A percentile compares a stretch with the other conserved stretches of the same genome.
Evolutionary conservation across 371 early-diverging fungal species (phyloP).

Genomic region (Zopfochytrium polystomum): DNA sequence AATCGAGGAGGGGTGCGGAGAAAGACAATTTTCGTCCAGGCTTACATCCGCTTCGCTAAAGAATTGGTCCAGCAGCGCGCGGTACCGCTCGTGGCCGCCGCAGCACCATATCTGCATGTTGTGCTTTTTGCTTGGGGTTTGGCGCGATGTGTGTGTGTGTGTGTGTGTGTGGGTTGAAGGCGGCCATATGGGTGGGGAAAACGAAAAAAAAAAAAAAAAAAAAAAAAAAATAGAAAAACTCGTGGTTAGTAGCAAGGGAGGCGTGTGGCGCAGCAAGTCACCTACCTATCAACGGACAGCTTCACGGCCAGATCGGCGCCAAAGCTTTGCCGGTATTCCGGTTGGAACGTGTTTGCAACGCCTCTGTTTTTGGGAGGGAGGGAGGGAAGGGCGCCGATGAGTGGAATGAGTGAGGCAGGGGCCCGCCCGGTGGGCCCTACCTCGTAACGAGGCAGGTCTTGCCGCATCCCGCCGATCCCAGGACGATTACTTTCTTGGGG

Average conservation of each 20-base stretch:
- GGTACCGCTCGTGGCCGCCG: conserved; percentile 52
- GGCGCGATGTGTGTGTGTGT: too few species aligned
- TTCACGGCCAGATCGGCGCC: conserved; percentile 50
- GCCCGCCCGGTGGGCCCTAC: conserved; percentile 18
- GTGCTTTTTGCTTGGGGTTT: conserved; percentile 39
- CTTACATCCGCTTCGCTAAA: too few species aligned
- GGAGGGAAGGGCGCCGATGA: not conserved
- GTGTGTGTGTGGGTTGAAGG: not conserved
- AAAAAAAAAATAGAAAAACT: too few species aligned
- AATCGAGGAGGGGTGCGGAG: too few species aligned
- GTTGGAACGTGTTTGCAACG: conserved; percentile 35
- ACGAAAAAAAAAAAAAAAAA: too few species aligned
- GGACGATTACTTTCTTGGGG: conserved; percentile 46
- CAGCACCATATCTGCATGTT: conserved; percentile 48
- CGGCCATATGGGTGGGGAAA: not conserved
- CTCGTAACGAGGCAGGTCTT: conserved; percentile 44
- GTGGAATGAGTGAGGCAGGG: not conserved
- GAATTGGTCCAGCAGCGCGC: conserved; percentile 49
- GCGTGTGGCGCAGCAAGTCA: not conserved
- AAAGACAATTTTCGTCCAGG: too few species aligned
- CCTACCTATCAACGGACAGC: conserved; percentile 33
- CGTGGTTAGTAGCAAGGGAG: too few species aligned
- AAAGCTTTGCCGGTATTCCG: conserved; percentile 47
- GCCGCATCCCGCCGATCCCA: conserved; percentile 47
- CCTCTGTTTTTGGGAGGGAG: conserved; percentile 33